Evolutionary conservation across 1,139 yeast genomes (phyloP), one percentile per base, ranked within the genome.

Genomic region (Geotrichum restrictum): DNA sequence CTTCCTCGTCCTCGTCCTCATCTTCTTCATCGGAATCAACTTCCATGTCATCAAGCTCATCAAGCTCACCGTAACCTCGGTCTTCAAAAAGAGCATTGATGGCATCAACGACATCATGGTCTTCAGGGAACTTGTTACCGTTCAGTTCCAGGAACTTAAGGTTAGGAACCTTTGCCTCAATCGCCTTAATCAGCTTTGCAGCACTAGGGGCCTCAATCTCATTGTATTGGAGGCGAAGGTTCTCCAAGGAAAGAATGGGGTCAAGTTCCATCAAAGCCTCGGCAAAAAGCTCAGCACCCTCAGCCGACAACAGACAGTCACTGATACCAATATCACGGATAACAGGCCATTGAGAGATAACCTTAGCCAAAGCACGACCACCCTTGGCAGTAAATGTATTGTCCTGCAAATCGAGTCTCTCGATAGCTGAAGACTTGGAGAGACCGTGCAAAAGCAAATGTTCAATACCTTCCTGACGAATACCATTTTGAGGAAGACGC

Each of bases 1-100:
- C 89, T 3, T 79, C 85, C 10, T 79, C 85, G 3, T 80, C 85
- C 2, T 78, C 87, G 13, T 81, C 88, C 34, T 83, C 93, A 57
- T 87, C 95, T 54, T 85, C 95, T 21, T 87, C 96, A 56, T 88
- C 83, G 61, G 86, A 91, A 48, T 82, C 76, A 67, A 88, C 96
- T 72, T 93, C 98, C 74, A 94, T 79, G 62, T 93, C 98, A 63
- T 93, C 98, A 56, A 89, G 76, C 62, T 89, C 97, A 64, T 89
- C 97, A 32, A 93, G 70, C 67, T 85, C 94, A 55, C 96, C 95
- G 55, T 72, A 69, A 0, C 91, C 94, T 65, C 89, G 80, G 42
- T 77, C 79, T 57, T 82, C 88, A 61, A 93, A 89, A 21, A 85
- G 69, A 22, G 74, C 79, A 52, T 71, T 73, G 57, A 93, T 78